phyloP scores from a whole-genome alignment of 1,284 basidiomycete species.

The Jaminaea rosea region DNA sequence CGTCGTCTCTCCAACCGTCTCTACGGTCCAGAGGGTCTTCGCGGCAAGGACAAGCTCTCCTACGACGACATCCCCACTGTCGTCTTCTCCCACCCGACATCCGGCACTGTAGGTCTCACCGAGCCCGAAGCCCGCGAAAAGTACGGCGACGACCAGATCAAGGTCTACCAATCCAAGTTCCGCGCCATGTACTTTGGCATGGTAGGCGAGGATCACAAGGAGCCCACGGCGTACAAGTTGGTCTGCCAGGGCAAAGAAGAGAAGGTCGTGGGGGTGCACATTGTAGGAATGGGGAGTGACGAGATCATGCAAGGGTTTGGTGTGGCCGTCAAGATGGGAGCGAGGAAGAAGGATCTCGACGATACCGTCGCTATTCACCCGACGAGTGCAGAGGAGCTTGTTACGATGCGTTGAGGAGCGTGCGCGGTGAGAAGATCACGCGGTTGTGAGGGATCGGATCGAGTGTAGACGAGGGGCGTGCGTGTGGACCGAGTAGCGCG shows the following conservation, averaged over 20 bases:
- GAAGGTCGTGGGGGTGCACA: slow-evolving; percentile 86
- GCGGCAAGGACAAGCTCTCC: slow-evolving; percentile 61
- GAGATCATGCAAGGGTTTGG: slow-evolving; percentile 89
- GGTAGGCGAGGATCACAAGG: slow-evolving; percentile 32
- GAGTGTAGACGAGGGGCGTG: too few relatives aligned
- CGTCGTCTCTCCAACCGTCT: slow-evolving; percentile 77
- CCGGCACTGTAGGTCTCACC: slow-evolving; percentile 51
- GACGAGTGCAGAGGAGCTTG: slow-evolving; percentile 40
- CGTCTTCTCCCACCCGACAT: slow-evolving; percentile 48
- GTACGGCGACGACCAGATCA: slow-evolving; percentile 74
- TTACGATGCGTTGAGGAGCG: too few relatives aligned
- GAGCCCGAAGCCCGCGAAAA: slow-evolving; percentile 79
- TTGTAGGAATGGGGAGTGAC: slow-evolving; percentile 72
- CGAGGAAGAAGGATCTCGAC: slow-evolving; percentile 43
- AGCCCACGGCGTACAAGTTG: slow-evolving; percentile 83
- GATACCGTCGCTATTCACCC: slow-evolving; percentile 46
- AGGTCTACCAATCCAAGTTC: slow-evolving; percentile 66
- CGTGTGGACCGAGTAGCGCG: too few relatives aligned
- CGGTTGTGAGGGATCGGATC: too few relatives aligned
- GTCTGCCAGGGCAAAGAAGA: slow-evolving; percentile 77
- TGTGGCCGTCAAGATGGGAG: slow-evolving; percentile 89
- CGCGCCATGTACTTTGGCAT: slow-evolving; percentile 45
- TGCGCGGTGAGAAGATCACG: too few relatives aligned
- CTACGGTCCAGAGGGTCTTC: slow-evolving; percentile 65
- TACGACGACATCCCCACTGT: slow-evolving; percentile 75